These are phyloP conservation scores for Phytophthora constricta DNA, from an alignment of 352 stramenopile species.

Conservation along the genomic window DNA sequence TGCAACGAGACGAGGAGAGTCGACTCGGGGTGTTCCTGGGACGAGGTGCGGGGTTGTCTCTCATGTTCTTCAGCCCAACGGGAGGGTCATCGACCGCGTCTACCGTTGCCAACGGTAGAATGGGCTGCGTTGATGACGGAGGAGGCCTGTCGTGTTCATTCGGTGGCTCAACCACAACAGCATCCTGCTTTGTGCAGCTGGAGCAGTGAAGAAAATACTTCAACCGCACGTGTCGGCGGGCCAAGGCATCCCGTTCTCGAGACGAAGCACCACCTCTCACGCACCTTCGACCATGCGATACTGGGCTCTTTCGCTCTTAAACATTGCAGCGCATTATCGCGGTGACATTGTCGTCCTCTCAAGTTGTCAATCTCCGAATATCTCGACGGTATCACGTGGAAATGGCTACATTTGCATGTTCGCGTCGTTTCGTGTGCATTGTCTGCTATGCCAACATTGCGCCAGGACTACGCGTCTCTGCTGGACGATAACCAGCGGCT, in stretches of 20 bases:
- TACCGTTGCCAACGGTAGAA: too few relatives aligned
- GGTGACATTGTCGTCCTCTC: too few relatives aligned
- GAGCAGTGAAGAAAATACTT: too few relatives aligned
- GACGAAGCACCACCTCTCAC: conserved; percentile 95
- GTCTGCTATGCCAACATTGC: not conserved
- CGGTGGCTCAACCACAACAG: too few relatives aligned
- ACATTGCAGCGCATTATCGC: too few relatives aligned
- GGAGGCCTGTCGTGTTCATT: too few relatives aligned
- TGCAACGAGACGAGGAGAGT: conserved; percentile 9
- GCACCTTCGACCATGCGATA: conserved; percentile 92
- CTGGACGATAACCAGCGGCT: conserved; percentile 53
- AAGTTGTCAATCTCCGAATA: conserved; percentile 36
- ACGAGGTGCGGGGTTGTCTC: conserved; percentile 22
- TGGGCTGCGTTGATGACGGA: too few relatives aligned
- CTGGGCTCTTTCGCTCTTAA: too few relatives aligned
- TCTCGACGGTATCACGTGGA: conserved; percentile 83
- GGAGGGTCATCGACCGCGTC: not conserved
- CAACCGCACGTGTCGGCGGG: too few relatives aligned
- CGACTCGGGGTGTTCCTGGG: conserved; percentile 19
- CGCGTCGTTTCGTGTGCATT: conserved; percentile 24
- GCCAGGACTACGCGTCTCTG: conserved; percentile 14
- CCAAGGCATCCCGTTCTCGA: conserved; percentile 82
- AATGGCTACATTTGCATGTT: conserved; percentile 12
- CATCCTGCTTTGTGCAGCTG: too few relatives aligned
- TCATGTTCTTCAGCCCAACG: conserved; percentile 20